Base-by-base conservation (phyloP, 495 filamentous ascomycete species). In the Lophiotrema nucula region DNA sequence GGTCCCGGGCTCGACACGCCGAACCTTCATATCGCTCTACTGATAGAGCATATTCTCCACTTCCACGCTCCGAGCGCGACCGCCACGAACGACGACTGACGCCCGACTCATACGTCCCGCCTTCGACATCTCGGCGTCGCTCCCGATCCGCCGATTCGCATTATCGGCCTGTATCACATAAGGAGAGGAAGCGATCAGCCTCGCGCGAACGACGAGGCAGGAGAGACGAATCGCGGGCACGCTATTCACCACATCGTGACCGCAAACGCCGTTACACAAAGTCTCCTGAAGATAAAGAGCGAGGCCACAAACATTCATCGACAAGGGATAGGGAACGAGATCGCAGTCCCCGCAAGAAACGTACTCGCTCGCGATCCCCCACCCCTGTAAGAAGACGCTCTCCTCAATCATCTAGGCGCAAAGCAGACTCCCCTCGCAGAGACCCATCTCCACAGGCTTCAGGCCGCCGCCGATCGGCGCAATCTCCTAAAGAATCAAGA, bases 91-190 rank as follows among this genome's bases (percentile, higher is more conserved):
- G 59, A 46, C 62, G 62, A 25, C 49, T 42, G 24, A 64, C 62
- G 1, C 62, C 65, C 24, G 65, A 70, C 57, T 53, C 54, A 6
- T 70, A 70, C 56, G 60, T 57, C 12, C 67, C 65, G 19, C 39
- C 53, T 13, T 48, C 51, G 2, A 28, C 63, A 15, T 31, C 38
- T 19, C 65, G 69, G 28, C 61, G 62, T 22, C 66, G 68, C 48
- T 72, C 69, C 0, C 60, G 52, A n/a, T 72, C 70, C 11, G 28
- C 39, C 23, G 66, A 70, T 46, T 62, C 67, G 37, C 58, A 55
- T 24, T 69, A 69, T 56, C n/a, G 49, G 50, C 27, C 43, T 51
- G 62, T 33, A 18, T 6, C 62, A 16, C 54, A 41, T 25, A 48
- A 57, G 55, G 48, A 15, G 42, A 27, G 67, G 24, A 53, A 46